Evolutionary conservation across 1,284 basidiomycete species (phyloP).

Genomic region (Inonotus hispidus): DNA sequence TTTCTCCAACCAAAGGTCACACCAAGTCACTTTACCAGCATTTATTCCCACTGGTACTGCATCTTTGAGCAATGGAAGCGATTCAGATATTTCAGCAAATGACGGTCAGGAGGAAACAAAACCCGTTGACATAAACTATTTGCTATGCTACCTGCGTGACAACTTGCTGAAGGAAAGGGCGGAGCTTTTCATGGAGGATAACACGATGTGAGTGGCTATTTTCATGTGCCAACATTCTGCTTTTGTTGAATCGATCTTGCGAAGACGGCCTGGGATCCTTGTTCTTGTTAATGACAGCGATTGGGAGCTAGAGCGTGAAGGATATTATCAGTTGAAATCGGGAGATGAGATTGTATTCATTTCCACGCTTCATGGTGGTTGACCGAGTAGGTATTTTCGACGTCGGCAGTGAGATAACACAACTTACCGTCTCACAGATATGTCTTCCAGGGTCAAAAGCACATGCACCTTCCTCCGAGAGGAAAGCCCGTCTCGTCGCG

Average conservation of each 20-base stretch:
- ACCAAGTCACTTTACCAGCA: slow-evolving; percentile 57
- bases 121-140: slow-evolving; percentile 62
- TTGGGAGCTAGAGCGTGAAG: slow-evolving; percentile 97
- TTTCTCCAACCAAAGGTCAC: slow-evolving; percentile 64
- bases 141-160: slow-evolving; percentile 77
- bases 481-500: neutral
- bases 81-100: slow-evolving; percentile 20
- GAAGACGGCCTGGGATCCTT: slow-evolving; percentile 90
- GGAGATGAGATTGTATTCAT: slow-evolving; percentile 94
- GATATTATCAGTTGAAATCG: slow-evolving; percentile 76
- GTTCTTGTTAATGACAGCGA: slow-evolving; percentile 96
- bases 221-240: slow-evolving; percentile 7
- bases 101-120: slow-evolving; percentile 32
- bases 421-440: no score
- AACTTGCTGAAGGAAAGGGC: slow-evolving; percentile 79
- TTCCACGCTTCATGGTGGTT: slow-evolving; percentile 92
- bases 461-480: no score
- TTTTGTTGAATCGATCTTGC: slow-evolving; percentile 1
- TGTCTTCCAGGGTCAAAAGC: no score
- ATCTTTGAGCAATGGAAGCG: slow-evolving; percentile 12
- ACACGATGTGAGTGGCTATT: slow-evolving; percentile 69
- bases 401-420: no score
- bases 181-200: slow-evolving; percentile 87
- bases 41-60: slow-evolving; percentile 26
- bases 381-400: slow-evolving; percentile 7